phyloP scores from a whole-genome alignment of 2,329 filamentous ascomycete species.

The Phaeoacremonium minimum region DNA sequence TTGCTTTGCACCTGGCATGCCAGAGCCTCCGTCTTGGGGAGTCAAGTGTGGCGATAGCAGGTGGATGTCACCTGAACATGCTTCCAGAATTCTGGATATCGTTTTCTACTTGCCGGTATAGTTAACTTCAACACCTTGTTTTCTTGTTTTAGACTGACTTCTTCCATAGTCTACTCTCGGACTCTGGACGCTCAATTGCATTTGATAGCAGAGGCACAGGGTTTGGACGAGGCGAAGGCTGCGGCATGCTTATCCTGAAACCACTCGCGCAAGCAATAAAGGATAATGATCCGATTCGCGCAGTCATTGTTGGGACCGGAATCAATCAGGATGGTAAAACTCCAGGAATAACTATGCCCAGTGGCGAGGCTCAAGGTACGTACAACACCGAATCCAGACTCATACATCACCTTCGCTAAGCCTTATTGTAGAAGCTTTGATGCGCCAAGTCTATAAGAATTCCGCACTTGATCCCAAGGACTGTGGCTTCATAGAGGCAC shows the following conservation, averaged over 20 bases:
- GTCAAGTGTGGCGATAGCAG: constrained; percentile 39
- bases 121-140: constrained; percentile 15
- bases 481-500: constrained; percentile 36
- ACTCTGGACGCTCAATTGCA: constrained; percentile 46
- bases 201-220: constrained; percentile 50
- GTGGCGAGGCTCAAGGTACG: constrained; percentile 39
- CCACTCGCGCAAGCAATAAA: constrained; percentile 16
- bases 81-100: constrained; percentile 41
- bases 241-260: constrained; percentile 52
- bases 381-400: constrained; percentile 7
- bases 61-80: constrained; percentile 42
- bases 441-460: constrained; percentile 35
- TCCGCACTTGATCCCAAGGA: constrained; percentile 31
- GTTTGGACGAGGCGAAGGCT: constrained; percentile 58
- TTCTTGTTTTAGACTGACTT: constrained; percentile 13
- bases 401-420: neutral
- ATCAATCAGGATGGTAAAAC: constrained; percentile 54
- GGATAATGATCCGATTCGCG: constrained; percentile 45
- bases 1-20: constrained; percentile 44
- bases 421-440: constrained; percentile 29
- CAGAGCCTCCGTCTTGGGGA: constrained; percentile 44
- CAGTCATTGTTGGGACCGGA: constrained; percentile 44
- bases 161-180: constrained; percentile 38
- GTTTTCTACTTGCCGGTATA: constrained; percentile 37
- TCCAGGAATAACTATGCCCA: constrained; percentile 54